phyloP scores from a whole-genome alignment of 768 basidiomycete genomes.

The Leccinum ochraceum region DNA sequence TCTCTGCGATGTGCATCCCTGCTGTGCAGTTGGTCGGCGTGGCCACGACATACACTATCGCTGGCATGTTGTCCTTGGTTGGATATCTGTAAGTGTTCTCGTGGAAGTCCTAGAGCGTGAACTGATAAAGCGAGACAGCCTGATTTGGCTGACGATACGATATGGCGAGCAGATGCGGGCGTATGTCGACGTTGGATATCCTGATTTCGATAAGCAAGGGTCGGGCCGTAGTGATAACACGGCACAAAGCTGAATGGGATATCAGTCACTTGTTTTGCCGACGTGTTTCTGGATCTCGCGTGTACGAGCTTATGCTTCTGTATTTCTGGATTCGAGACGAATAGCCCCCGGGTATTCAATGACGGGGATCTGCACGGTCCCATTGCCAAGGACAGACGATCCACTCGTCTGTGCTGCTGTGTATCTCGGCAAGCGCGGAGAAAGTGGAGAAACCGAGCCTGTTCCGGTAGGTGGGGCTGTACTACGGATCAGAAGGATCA shows the following conservation, averaged over 20 bases:
- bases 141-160: conserved; percentile 52
- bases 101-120: background rate
- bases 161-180: conserved; percentile 60
- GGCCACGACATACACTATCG: conserved; percentile 45
- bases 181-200: conserved; percentile 58
- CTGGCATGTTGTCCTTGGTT: conserved; percentile 47
- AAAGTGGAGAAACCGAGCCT: background rate
- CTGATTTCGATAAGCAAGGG: conserved; percentile 24
- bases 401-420: background rate
- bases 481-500: background rate
- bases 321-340: background rate
- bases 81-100: conserved; percentile 52
- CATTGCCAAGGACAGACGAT: background rate
- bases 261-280: background rate
- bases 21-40: conserved; percentile 56
- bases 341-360: background rate
- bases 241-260: background rate
- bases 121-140: conserved; percentile 33
- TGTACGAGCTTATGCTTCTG: background rate
- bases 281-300: background rate
- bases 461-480: background rate
- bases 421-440: background rate
- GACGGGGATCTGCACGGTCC: background rate
- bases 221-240: background rate
- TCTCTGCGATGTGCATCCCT: conserved; percentile 31